Percentiles rank a stretch among this genome's conserved stretches.
phyloP scores from a whole-genome alignment of 73 alveolate species.

The Paramecium tetraurelia region DNA sequence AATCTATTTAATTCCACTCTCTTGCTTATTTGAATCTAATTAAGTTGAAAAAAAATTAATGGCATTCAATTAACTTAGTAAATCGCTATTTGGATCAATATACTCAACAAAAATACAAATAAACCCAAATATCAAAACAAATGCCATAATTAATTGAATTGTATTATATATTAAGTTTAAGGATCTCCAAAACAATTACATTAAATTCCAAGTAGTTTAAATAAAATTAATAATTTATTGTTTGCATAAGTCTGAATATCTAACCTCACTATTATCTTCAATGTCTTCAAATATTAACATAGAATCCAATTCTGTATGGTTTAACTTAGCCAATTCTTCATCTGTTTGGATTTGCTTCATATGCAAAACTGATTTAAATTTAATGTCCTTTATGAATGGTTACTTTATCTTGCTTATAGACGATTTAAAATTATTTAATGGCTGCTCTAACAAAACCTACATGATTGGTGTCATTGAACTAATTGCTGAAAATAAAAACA shows the following conservation, averaged over 20 bases:
- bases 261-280: background rate
- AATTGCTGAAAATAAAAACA: background rate
- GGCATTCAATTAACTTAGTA: slow-evolving; percentile 8
- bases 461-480: slow-evolving; percentile 31
- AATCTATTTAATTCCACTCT: background rate
- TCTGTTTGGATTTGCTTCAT: background rate
- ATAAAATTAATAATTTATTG: background rate
- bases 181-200: background rate
- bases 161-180: background rate
- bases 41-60: background rate
- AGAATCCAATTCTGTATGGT: background rate
- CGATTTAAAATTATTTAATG: background rate
- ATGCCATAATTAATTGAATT: background rate
- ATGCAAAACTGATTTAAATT: background rate
- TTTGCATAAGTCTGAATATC: background rate
- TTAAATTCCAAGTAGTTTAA: background rate
- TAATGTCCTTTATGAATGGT: slow-evolving; percentile 12
- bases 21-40: background rate
- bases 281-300: background rate
- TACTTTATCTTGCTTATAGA: background rate
- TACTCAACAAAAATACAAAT: background rate
- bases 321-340: slow-evolving; percentile 19
- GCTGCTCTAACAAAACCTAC: background rate
- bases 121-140: background rate
- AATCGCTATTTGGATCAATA: background rate